phyloP scores from a whole-genome alignment of 306 rosid species.

The Luffa aegyptiaca region DNA sequence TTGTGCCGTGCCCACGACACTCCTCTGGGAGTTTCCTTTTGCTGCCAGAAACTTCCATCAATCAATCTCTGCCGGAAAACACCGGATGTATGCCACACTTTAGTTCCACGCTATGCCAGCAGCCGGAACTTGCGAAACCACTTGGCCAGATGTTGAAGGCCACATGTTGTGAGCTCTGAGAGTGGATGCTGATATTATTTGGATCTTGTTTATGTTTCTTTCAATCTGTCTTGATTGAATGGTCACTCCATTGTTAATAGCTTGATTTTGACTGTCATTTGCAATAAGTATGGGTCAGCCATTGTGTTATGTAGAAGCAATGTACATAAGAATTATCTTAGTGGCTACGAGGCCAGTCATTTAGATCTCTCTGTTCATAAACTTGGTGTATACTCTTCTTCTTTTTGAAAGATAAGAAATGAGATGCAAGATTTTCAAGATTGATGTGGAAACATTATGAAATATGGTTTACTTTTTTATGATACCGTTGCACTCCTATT shows the following conservation, averaged over 20 bases:
- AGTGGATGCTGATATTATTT: slow-evolving; percentile 33
- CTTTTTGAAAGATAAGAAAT: background rate
- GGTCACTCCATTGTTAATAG: background rate
- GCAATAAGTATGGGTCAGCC: background rate
- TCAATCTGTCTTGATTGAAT: background rate
- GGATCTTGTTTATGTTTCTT: background rate
- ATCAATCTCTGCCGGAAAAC: slow-evolving; percentile 51
- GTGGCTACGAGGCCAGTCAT: too few species aligned
- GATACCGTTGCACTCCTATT: background rate
- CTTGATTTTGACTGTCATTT: background rate
- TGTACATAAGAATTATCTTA: background rate
- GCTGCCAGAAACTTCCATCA: slow-evolving; percentile 58
- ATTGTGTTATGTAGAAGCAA: background rate
- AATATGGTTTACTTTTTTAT: background rate
- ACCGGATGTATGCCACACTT: slow-evolving; percentile 40
- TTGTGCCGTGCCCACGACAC: slow-evolving; percentile 26
- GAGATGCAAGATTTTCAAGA: background rate
- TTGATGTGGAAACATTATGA: background rate
- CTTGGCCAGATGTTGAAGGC: slow-evolving; percentile 36
- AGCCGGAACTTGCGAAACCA: slow-evolving; percentile 30
- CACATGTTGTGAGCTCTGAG: slow-evolving; percentile 30
- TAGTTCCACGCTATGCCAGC: slow-evolving; percentile 31
- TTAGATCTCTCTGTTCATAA: background rate
- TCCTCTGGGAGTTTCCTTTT: slow-evolving; percentile 28
- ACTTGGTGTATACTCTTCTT: background rate